phyloP scores from a whole-genome alignment of 2,329 filamentous ascomycete genomes.

The Ascosphaera apis region DNA sequence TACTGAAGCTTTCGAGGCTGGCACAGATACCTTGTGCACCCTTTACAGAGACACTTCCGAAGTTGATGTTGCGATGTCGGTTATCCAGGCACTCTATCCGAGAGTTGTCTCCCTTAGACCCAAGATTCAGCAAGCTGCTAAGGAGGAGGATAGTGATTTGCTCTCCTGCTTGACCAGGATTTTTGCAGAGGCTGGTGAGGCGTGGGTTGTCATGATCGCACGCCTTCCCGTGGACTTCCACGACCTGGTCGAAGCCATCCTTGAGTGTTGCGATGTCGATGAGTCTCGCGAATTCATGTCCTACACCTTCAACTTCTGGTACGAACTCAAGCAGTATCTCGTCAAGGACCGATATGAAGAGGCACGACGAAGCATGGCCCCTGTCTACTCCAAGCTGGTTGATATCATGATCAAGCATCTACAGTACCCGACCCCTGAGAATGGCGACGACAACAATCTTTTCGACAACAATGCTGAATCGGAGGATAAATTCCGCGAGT shows the following conservation, averaged over 20 bases:
- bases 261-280: constrained; percentile 80
- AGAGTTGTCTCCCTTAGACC: constrained; percentile 53
- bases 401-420: constrained; percentile 83
- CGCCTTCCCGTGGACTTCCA: constrained; percentile 63
- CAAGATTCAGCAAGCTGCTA: constrained; percentile 50
- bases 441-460: constrained; percentile 52
- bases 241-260: constrained; percentile 62
- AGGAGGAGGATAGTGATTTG: constrained; percentile 61
- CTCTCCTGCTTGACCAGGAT: constrained; percentile 78
- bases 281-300: constrained; percentile 78
- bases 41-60: constrained; percentile 83
- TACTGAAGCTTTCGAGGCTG: constrained; percentile 61
- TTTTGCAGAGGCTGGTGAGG: constrained; percentile 78
- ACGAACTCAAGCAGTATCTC: constrained; percentile 90
- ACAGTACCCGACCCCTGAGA: constrained; percentile 59
- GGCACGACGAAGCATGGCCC: constrained; percentile 51
- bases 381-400: constrained; percentile 71
- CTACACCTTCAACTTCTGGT: constrained; percentile 94
- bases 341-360: constrained; percentile 75
- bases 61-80: constrained; percentile 67
- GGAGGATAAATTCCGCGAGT: constrained; percentile 92
- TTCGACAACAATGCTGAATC: constrained; percentile 91
- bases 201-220: constrained; percentile 82
- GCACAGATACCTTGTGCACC: constrained; percentile 76
- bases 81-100: constrained; percentile 65